Evolutionary conservation across 2,329 filamentous ascomycete species (phyloP).

Genomic region (Neopestalotiopsis sp.): DNA sequence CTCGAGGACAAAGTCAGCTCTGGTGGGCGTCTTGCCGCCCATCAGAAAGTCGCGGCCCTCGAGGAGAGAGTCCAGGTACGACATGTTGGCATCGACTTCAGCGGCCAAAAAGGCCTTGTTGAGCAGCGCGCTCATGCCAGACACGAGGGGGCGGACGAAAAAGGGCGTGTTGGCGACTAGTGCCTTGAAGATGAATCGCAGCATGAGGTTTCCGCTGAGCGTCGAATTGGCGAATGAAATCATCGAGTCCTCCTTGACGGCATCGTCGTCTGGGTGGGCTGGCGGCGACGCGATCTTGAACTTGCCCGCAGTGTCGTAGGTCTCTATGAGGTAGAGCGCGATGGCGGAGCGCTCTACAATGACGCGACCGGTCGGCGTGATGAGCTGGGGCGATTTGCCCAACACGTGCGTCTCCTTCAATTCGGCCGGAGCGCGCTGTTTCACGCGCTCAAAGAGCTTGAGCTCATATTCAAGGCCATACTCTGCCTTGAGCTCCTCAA

Average conservation of each 20-base stretch:
- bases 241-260: constrained; percentile 26
- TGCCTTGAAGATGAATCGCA: constrained; percentile 21
- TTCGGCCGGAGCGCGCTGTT: constrained; percentile 19
- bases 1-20: constrained; percentile 24
- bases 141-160: constrained; percentile 20
- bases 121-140: constrained; percentile 15
- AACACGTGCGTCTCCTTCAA: constrained; percentile 24
- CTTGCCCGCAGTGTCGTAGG: constrained; percentile 23
- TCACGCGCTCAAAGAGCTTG: constrained; percentile 22
- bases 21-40: constrained; percentile 25
- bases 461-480: constrained; percentile 25
- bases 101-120: constrained; percentile 24
- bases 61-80: constrained; percentile 21
- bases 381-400: constrained; percentile 28
- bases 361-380: constrained; percentile 25
- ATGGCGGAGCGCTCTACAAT: constrained; percentile 28
- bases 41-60: constrained; percentile 24
- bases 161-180: constrained; percentile 22
- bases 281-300: constrained; percentile 20
- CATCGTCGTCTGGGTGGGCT: constrained; percentile 17
- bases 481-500: constrained; percentile 27
- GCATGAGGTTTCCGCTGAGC: constrained; percentile 19
- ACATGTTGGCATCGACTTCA: constrained; percentile 22
- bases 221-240: constrained; percentile 25
- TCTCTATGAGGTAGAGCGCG: constrained; percentile 26